A percentile compares a stretch with the other conserved stretches of the same genome.
These are phyloP conservation scores for Vaccinium myrtillus DNA, from an alignment of 148 eudicot genomes.

Conservation along the genomic window DNA sequence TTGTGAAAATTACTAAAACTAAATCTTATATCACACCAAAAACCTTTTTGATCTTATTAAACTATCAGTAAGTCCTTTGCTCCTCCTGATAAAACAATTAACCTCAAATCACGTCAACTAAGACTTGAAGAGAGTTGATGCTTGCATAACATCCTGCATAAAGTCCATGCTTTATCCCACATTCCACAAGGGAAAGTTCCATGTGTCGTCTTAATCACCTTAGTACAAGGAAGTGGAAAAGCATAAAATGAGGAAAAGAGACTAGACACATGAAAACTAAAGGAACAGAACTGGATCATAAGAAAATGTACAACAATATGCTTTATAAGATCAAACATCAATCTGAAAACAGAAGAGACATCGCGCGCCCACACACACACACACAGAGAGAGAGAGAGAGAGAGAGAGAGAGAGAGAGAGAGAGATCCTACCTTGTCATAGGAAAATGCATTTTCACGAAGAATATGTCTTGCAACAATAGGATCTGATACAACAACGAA, in stretches of 20 bases:
- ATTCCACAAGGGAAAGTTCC: background rate
- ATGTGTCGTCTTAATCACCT: background rate
- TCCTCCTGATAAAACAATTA: background rate
- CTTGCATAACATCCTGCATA: background rate
- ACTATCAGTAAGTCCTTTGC: background rate
- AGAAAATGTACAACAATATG: background rate
- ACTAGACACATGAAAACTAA: background rate
- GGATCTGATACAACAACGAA: slow-evolving; percentile 98
- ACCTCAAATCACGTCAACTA: background rate
- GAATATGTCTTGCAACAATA: slow-evolving; percentile 80
- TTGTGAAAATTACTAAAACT: background rate
- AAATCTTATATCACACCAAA: background rate
- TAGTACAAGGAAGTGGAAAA: background rate
- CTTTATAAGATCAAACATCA: background rate
- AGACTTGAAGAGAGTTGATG: background rate
- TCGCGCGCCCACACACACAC: no score
- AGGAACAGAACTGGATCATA: background rate
- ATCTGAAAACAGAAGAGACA: background rate
- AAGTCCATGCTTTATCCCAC: background rate
- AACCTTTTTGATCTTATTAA: background rate
- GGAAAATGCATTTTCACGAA: slow-evolving; percentile 93
- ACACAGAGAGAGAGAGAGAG: background rate
- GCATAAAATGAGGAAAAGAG: background rate
- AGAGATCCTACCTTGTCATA: slow-evolving; percentile 77
- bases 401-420: background rate